Percentiles rank a stretch among this genome's conserved stretches.
phyloP scores from a whole-genome alignment of 2,329 filamentous ascomycete genomes.

The Tolypocladium nubicola region DNA sequence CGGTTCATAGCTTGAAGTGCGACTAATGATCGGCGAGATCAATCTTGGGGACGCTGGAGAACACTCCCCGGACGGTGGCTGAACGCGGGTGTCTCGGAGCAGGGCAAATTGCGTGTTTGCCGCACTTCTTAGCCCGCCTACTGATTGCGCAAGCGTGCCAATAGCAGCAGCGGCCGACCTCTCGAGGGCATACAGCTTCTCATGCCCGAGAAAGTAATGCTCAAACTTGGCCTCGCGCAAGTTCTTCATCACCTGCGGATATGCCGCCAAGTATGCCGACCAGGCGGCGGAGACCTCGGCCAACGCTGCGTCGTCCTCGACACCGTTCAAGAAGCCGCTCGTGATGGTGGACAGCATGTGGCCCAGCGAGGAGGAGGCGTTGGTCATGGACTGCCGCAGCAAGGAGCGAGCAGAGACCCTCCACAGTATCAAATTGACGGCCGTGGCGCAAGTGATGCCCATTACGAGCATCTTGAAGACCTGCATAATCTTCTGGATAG shows the following conservation, averaged over 20 bases:
- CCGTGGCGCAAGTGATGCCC: constrained; percentile 58
- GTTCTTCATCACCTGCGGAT: constrained; percentile 57
- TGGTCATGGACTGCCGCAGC: constrained; percentile 60
- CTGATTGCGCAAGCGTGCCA: constrained; percentile 70
- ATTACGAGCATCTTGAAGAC: constrained; percentile 69
- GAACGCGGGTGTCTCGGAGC: constrained; percentile 45
- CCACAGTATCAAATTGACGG: constrained; percentile 63
- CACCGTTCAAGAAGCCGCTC: constrained; percentile 68
- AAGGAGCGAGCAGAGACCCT: constrained; percentile 63
- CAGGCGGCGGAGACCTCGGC: constrained; percentile 48
- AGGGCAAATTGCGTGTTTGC: constrained; percentile 77
- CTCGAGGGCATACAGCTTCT: constrained; percentile 65
- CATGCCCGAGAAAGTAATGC: constrained; percentile 67
- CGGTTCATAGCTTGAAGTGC: background rate
- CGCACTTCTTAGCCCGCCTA: constrained; percentile 77
- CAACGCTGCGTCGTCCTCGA: constrained; percentile 58
- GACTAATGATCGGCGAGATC: background rate
- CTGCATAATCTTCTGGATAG: constrained; percentile 38
- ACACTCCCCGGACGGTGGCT: background rate
- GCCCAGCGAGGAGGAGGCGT: constrained; percentile 61
- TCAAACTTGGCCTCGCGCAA: constrained; percentile 76
- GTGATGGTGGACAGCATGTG: constrained; percentile 72
- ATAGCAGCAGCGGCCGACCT: constrained; percentile 68
- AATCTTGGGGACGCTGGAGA: background rate
- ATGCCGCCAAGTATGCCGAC: constrained; percentile 48